These are phyloP conservation scores for Emericellopsis cladophorae DNA, from an alignment of 2,329 filamentous ascomycete genomes.

Conservation along the genomic window DNA sequence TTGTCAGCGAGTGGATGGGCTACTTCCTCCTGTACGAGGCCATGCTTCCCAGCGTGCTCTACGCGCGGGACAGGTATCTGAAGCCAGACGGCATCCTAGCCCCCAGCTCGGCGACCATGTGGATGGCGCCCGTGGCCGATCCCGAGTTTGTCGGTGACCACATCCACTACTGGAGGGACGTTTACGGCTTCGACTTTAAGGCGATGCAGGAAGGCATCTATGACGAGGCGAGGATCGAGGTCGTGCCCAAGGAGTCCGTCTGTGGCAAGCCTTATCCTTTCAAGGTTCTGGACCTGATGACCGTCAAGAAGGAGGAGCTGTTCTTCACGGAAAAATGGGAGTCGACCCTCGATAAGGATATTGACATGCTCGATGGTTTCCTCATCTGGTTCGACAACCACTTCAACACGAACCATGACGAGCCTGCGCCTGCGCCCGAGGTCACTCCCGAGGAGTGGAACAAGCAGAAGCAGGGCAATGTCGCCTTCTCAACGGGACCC, in stretches of 20 bases:
- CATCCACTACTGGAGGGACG: conserved; percentile 76
- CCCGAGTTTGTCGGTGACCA: conserved; percentile 65
- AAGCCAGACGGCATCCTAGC: conserved; percentile 70
- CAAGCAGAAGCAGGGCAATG: conserved; percentile 41
- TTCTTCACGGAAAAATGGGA: conserved; percentile 60
- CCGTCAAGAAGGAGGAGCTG: conserved; percentile 57
- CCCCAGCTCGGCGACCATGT: conserved; percentile 73
- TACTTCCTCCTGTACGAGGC: conserved; percentile 89
- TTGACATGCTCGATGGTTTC: conserved; percentile 71
- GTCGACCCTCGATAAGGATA: conserved; percentile 45
- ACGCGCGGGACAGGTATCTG: conserved; percentile 77
- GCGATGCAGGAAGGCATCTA: conserved; percentile 76
- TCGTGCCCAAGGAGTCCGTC: conserved; percentile 49
- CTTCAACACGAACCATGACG: conserved; percentile 54
- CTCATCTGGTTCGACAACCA: conserved; percentile 91
- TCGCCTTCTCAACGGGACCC: conserved; percentile 85
- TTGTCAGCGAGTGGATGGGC: conserved; percentile 97
- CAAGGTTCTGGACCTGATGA: conserved; percentile 65
- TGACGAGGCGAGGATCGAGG: conserved; percentile 68
- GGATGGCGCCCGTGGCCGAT: conserved; percentile 70
- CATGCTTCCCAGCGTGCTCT: conserved; percentile 89
- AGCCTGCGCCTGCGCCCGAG: conserved; percentile 33
- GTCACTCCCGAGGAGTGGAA: conserved; percentile 51
- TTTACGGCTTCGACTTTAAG: conserved; percentile 92
- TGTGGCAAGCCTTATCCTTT: conserved; percentile 53